Base-by-base conservation (phyloP, 306 rosid species). In the Malus sylvestris region DNA sequence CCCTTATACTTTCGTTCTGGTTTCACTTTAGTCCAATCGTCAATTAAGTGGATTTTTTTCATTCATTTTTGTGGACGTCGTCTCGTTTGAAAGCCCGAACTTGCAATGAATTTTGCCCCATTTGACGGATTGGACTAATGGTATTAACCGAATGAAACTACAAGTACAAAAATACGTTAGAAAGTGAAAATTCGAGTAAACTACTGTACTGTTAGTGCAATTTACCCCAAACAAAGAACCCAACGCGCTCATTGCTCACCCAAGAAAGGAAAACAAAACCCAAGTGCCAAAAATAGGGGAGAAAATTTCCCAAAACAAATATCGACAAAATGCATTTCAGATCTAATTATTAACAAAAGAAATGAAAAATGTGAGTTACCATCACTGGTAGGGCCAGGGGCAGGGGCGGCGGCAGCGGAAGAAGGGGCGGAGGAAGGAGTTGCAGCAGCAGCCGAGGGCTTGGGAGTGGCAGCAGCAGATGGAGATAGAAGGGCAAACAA, bases 301-400 rank as follows among this genome's bases (percentile, higher is more conserved):
- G 19, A 19, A 33, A 13, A 15, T 44, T 49, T 61, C 16, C 46
- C 11, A 53, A 18, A 49, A 27, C 19, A 55, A 71, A 59, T 70
- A 16, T 35, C 53, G 53, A n/a, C 25, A 62, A 6, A 62, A 32
- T 9, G 59, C 18, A 4, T 25, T 25, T 45, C 59, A 63, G 52
- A 55, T 32, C 59, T 3, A 27, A 32, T 53, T n/a, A 29, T 3
- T 20, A 42, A 27, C 22, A 13, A 14, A 13, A 46, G 16, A 60
- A 44, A 29, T 12, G 10, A 20, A 55, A n/a, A 60, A n/a, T 22
- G 40, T 32, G 68, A 73, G 8, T 73, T 83, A 93, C 97, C 96
- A 81, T 93, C 96, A 52, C 94, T 86, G n/a, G 89, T 5, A 33
- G 92, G 96, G 72, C 86, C 78, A 61, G 96, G 84, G 63, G 89